These are phyloP conservation scores for Achlya hypogyna DNA, from an alignment of 352 stramenopile species.

Conservation along the genomic window DNA sequence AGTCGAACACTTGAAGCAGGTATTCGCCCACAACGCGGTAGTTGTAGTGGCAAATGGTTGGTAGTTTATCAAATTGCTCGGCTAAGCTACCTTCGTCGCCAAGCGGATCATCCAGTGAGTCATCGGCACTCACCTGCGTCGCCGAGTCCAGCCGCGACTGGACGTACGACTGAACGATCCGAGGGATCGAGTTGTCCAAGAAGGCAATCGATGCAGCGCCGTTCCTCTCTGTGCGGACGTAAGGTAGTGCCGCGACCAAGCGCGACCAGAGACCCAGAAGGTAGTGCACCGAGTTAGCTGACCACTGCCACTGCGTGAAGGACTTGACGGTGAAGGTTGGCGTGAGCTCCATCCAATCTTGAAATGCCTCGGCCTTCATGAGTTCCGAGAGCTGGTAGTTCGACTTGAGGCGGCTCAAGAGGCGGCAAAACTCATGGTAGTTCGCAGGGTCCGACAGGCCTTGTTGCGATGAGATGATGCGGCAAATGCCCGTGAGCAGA, in stretches of 20 bases:
- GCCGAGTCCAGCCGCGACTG: slow-evolving; percentile 93
- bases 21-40: slow-evolving; percentile 91
- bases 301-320: slow-evolving; percentile 95
- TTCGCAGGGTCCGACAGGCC: slow-evolving; percentile 98
- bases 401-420: slow-evolving; percentile 95
- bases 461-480: slow-evolving; percentile 91
- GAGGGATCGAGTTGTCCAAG: slow-evolving; percentile 58
- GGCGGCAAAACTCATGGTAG: slow-evolving; percentile 98
- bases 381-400: slow-evolving; percentile 98
- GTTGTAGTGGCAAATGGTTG: slow-evolving; percentile 95
- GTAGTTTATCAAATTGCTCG: slow-evolving; percentile 95
- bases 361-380: slow-evolving; percentile 94
- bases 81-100: slow-evolving; percentile 94
- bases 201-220: slow-evolving; percentile 50
- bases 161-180: slow-evolving; percentile 94
- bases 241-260: slow-evolving; percentile 94
- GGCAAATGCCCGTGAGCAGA: slow-evolving; percentile 89
- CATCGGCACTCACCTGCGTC: slow-evolving; percentile 89
- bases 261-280: slow-evolving; percentile 93
- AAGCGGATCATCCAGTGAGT: slow-evolving; percentile 92
- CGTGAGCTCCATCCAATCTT: slow-evolving; percentile 95
- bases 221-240: slow-evolving; percentile 81
- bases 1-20: slow-evolving; percentile 91
- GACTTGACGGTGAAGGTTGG: slow-evolving; percentile 95
- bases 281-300: slow-evolving; percentile 93